phyloP scores from a whole-genome alignment of 306 rosid genomes.

The Chamaecrista fasciculata region DNA sequence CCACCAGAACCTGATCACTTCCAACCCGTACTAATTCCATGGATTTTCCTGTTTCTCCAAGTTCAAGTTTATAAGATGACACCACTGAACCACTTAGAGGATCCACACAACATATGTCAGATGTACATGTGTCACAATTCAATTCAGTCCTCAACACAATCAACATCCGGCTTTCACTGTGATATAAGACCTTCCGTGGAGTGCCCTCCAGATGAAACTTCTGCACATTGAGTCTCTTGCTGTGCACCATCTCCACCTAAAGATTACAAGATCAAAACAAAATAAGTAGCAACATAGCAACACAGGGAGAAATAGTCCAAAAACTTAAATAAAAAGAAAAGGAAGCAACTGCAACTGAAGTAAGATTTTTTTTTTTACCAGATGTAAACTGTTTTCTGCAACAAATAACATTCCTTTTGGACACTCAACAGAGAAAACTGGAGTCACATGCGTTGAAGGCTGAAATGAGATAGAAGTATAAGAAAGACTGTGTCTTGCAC shows the following conservation, averaged over 20 bases:
- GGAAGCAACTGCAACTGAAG: neutral
- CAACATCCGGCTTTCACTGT: constrained; percentile 72
- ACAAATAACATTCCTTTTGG: constrained; percentile 93
- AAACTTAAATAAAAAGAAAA: neutral
- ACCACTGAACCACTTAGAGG: constrained; percentile 76
- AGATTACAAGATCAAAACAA: constrained; percentile 31
- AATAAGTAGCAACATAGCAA: constrained; percentile 27
- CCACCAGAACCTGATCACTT: constrained; percentile 76
- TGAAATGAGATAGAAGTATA: constrained; percentile 93
- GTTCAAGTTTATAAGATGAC: constrained; percentile 74
- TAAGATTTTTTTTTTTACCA: constrained; percentile 61
- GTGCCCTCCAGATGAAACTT: constrained; percentile 91
- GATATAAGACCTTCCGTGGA: constrained; percentile 90
- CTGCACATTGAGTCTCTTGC: constrained; percentile 92
- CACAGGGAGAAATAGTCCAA: constrained; percentile 1
- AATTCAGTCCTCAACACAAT: constrained; percentile 92
- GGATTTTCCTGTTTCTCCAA: constrained; percentile 84
- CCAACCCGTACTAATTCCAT: constrained; percentile 83
- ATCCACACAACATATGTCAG: constrained; percentile 86
- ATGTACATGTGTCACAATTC: constrained; percentile 55
- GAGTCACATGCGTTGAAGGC: constrained; percentile 86
- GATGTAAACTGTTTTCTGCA: constrained; percentile 80
- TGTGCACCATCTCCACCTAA: constrained; percentile 95
- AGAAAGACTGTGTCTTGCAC: constrained; percentile 90
- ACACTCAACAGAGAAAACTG: constrained; percentile 82